A percentile compares a stretch with the other conserved stretches of the same genome.
These are phyloP conservation scores for Inosperma sp. DNA, from an alignment of 768 basidiomycete genomes.

Conservation along the genomic window DNA sequence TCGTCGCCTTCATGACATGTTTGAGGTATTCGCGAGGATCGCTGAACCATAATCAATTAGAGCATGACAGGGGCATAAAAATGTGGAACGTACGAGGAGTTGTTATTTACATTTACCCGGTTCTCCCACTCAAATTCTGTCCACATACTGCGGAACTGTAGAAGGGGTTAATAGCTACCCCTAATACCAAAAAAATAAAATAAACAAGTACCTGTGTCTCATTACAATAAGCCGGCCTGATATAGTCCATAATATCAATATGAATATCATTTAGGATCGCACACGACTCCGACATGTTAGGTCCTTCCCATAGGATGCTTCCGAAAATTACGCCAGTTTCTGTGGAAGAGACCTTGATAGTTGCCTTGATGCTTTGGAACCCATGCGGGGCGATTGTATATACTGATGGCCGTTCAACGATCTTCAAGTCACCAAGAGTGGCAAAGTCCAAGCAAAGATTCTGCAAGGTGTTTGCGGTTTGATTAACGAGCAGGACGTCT, in stretches of 20 bases:
- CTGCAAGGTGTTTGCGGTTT: slow-evolving; percentile 89
- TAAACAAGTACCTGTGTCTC: slow-evolving; percentile 73
- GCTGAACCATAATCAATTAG: slow-evolving; percentile 32
- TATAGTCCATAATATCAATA: slow-evolving; percentile 98
- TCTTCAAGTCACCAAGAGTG: slow-evolving; percentile 93
- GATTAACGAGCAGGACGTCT: slow-evolving; percentile 97
- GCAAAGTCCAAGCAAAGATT: slow-evolving; percentile 97
- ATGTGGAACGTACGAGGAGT: slow-evolving; percentile 60
- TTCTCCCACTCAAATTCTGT: slow-evolving; percentile 99
- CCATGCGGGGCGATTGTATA: slow-evolving; percentile 94
- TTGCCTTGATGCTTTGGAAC: slow-evolving; percentile 98
- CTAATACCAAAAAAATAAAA: background rate
- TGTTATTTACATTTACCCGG: slow-evolving; percentile 87
- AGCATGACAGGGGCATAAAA: background rate
- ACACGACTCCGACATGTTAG: slow-evolving; percentile 80
- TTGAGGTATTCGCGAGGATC: slow-evolving; percentile 86
- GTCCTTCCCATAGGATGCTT: slow-evolving; percentile 94
- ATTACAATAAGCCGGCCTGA: slow-evolving; percentile 92
- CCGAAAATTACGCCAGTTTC: slow-evolving; percentile 99
- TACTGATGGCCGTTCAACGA: slow-evolving; percentile 91
- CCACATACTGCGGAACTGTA: slow-evolving; percentile 95
- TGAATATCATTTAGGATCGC: slow-evolving; percentile 97
- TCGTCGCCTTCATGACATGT: slow-evolving; percentile 94
- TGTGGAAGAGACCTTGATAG: slow-evolving; percentile 97
- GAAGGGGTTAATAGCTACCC: background rate